Base-by-base conservation (phyloP, 208 protist genomes). In the Trypanosoma brucei region DNA sequence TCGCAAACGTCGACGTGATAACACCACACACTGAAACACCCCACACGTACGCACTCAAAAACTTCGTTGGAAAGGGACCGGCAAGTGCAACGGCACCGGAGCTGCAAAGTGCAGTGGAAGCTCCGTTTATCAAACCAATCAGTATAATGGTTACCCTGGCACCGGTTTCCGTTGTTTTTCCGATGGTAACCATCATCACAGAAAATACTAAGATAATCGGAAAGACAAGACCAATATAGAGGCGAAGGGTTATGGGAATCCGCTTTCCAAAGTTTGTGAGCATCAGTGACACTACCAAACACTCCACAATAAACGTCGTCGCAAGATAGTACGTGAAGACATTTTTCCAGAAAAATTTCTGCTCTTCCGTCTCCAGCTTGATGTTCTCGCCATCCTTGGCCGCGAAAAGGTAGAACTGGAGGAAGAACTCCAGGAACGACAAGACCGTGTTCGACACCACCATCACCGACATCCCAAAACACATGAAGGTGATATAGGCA, bases 371-470 rank as follows among this genome's bases (percentile, higher is more conserved):
- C 36, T 64, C 70, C 13, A 76, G 76, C 34, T 88, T 62, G 22
- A 22, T 22, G 22, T 22, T 22, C 22, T 38, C 70, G 69, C 45
- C 79, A 36, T 44, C 73, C 72, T 2, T 83, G 81, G 22, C 22
- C 22, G 84, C 80, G 55, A 78, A 93, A 59, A 76, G 76, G 80
- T 84, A 89, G 76, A 86, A 93, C 11, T 83, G 59, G 34, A 57
- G 70, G 51, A 95, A 78, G 67, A 94, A 96, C 11, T 68, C 53
- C 3, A 76, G 85, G 2, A 87, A 85, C 14, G 83, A 84, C 14
- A 88, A 92, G 46, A 96, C 81, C 31, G 84, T 72, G 51, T 87
- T 93, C 54, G 84, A 73, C 31, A 91, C 84, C 76, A 97, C 86
- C 73, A 97, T 77, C 55, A 88, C 83, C 36, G 86, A 92, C 61